Evolutionary conservation across 306 rosid species (phyloP).

Genomic region (Echinosophora koreensis): DNA sequence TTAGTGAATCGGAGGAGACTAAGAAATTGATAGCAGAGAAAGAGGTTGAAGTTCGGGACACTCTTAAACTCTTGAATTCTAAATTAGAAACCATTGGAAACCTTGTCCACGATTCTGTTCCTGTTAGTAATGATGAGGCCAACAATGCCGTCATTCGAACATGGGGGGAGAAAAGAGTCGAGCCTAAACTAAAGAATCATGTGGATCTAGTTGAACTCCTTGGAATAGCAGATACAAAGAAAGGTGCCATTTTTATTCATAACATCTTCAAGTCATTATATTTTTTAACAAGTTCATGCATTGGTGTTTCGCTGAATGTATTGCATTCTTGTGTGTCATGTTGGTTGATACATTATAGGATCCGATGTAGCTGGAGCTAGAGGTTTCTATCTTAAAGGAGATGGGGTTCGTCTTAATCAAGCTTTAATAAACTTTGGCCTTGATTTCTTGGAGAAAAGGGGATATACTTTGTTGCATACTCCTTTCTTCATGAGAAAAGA

Average conservation of each 20-base stretch:
- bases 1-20: conserved; percentile 69
- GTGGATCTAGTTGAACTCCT: conserved; percentile 84
- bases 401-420: conserved; percentile 92
- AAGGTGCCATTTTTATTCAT: conserved; percentile 49
- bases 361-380: conserved; percentile 94
- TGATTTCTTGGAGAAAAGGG: conserved; percentile 84
- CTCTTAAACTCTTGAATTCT: conserved; percentile 57
- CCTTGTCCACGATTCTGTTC: conserved; percentile 92
- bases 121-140: conserved; percentile 81
- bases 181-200: conserved; percentile 87
- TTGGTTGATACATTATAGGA: conserved; percentile 61
- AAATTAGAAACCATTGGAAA: conserved; percentile 84
- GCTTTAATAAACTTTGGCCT: conserved; percentile 92
- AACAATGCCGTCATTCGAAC: conserved; percentile 78
- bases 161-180: conserved; percentile 85
- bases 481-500: conserved; percentile 98
- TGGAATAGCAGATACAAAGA: conserved; percentile 68
- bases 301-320: background rate
- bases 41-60: conserved; percentile 80
- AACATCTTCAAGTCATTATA: background rate
- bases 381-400: conserved; percentile 95
- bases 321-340: conserved; percentile 4
- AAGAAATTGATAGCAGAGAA: conserved; percentile 71
- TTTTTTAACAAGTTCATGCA: background rate
- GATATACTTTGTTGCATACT: conserved; percentile 75